Evolutionary conservation across 306 rosid genomes (phyloP).

Genomic region (Betula pendula): DNA sequence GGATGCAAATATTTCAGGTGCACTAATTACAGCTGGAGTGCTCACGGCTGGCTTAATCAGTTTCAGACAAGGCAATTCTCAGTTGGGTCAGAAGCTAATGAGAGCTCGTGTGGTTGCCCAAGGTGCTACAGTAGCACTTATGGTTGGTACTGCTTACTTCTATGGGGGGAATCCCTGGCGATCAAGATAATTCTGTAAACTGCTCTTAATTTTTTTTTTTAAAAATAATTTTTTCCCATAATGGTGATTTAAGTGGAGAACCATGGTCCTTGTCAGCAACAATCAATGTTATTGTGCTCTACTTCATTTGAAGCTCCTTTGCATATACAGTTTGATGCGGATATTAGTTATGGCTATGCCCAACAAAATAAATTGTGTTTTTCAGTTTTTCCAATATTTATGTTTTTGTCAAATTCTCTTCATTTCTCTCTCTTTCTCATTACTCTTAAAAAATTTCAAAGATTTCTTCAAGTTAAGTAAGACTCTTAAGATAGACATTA

Average conservation of each 20-base stretch:
- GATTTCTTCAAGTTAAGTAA: no score
- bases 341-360: conserved; percentile 7
- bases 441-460: no score
- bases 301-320: conserved; percentile 8
- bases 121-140: conserved; percentile 86
- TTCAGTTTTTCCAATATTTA: no score
- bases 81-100: conserved; percentile 84
- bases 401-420: no score
- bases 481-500: no score
- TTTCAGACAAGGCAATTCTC: conserved; percentile 83
- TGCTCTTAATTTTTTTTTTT: conserved; percentile 9
- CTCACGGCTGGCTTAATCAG: conserved; percentile 85
- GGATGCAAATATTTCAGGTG: conserved; percentile 53
- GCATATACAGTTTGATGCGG: conserved; percentile 16
- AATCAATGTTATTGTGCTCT: conserved; percentile 1
- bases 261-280: conserved; percentile 15
- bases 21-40: conserved; percentile 78
- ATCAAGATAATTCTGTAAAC: conserved; percentile 28
- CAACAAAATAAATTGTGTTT: neutral
- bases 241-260: conserved; percentile 26
- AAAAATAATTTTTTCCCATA: neutral
- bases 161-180: conserved; percentile 86
- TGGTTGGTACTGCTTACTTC: conserved; percentile 88
- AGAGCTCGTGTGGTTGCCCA: conserved; percentile 92
- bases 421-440: no score